Percentiles rank a stretch among this genome's conserved stretches.
Conservation (phyloP, 345 rosid species). For the Streptanthus diversifolius region DNA sequence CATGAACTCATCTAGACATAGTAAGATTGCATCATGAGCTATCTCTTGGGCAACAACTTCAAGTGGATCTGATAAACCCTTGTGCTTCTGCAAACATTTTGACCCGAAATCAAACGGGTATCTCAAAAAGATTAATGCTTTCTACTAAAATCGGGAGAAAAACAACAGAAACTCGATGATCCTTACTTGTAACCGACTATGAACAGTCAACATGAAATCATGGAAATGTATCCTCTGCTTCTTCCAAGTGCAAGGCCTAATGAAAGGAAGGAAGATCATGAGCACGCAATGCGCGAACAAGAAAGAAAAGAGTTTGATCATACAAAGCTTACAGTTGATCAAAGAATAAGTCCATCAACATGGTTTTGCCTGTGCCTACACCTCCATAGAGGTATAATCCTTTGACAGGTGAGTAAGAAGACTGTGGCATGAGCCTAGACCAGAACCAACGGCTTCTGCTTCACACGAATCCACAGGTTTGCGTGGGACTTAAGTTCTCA, state of each 20-base stretch:
- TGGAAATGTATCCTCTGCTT: constrained; percentile 97
- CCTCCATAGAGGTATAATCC: constrained; percentile 96
- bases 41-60: constrained; percentile 98
- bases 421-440: constrained; percentile 80
- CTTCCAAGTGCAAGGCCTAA: constrained; percentile 88
- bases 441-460: constrained; percentile 95
- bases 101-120: background rate
- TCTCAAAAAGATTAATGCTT: background rate
- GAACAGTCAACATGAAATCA: constrained; percentile 95
- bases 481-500: background rate
- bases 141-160: background rate
- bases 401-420: constrained; percentile 72
- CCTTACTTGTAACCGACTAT: constrained; percentile 87
- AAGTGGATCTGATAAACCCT: constrained; percentile 90
- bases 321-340: constrained; percentile 64
- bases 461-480: background rate
- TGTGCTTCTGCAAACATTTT: constrained; percentile 70
- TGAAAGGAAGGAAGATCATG: background rate
- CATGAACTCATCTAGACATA: constrained; percentile 97
- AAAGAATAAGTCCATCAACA: constrained; percentile 96
- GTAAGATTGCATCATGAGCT: constrained; percentile 80
- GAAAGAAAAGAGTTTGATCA: background rate
- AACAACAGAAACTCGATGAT: background rate
- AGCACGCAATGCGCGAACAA: background rate
- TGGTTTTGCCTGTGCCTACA: constrained; percentile 97